A percentile compares a stretch with the other conserved stretches of the same genome.
Conservation (phyloP, 2,329 filamentous ascomycete genomes). For the Aspergillus sp. region DNA sequence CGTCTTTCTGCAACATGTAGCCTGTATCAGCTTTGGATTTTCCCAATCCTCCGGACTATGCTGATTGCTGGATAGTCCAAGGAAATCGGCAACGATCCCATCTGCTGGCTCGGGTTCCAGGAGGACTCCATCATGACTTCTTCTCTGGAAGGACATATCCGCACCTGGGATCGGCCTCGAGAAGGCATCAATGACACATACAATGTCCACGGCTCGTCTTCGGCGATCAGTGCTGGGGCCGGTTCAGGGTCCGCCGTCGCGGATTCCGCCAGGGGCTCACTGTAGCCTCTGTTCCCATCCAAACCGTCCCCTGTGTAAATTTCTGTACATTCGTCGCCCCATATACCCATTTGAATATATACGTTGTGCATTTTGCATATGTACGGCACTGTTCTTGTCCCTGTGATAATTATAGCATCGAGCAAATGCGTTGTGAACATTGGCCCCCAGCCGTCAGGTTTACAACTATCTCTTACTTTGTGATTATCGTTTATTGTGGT, state of each 20-base stretch:
- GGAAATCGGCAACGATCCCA: constrained; percentile 77
- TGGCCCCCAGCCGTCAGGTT: too few relatives aligned
- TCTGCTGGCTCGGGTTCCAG: constrained; percentile 90
- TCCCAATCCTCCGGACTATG: constrained; percentile 1
- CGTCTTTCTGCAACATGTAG: neutral
- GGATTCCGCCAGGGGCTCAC: constrained; percentile 17
- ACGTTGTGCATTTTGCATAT: neutral
- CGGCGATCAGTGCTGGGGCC: constrained; percentile 15
- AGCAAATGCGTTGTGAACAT: too few relatives aligned
- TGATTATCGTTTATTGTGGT: too few relatives aligned
- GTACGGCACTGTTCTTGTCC: neutral
- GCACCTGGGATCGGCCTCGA: constrained; percentile 69
- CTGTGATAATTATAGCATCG: too few relatives aligned
- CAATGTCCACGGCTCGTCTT: constrained; percentile 17
- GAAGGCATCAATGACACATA: constrained; percentile 36
- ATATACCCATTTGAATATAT: constrained; percentile 18
- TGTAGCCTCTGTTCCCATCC: constrained; percentile 1
- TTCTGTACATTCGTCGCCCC: neutral
- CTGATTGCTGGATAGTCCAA: constrained; percentile 61
- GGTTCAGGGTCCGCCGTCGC: constrained; percentile 15
- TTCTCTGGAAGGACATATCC: constrained; percentile 79
- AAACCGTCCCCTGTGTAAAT: neutral
- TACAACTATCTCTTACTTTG: too few relatives aligned
- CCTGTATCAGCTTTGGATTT: neutral
- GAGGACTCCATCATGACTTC: constrained; percentile 90